phyloP scores from a whole-genome alignment of 2,329 filamentous ascomycete species.

The Xylariaceae sp. region DNA sequence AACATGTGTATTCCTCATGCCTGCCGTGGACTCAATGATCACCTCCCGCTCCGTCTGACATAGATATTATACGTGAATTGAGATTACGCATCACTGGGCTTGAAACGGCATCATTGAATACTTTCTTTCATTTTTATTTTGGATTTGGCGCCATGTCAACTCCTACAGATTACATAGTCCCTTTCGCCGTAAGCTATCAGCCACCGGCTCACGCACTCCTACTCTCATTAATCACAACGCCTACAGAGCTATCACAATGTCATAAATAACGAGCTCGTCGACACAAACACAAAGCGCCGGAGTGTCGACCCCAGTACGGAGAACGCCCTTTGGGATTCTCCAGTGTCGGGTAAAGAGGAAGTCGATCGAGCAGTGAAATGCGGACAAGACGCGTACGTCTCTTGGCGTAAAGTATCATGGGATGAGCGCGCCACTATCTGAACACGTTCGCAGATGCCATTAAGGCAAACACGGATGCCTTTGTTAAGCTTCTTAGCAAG shows the following conservation, averaged over 20 bases:
- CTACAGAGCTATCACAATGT: conserved; percentile 42
- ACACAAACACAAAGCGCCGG: conserved; percentile 43
- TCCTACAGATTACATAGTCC: conserved; percentile 8
- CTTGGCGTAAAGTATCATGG: conserved; percentile 41
- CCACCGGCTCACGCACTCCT: no score
- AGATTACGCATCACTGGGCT: no score
- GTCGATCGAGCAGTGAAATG: conserved; percentile 48
- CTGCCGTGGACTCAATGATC: no score
- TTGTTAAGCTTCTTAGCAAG: conserved; percentile 17
- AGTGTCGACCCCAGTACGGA: conserved; percentile 49
- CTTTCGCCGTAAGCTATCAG: conserved; percentile 10
- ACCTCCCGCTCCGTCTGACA: no score
- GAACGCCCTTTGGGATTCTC: conserved; percentile 43
- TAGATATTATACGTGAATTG: no score
- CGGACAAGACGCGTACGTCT: conserved; percentile 44
- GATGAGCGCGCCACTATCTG: conserved; percentile 30
- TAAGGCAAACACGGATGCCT: conserved; percentile 10
- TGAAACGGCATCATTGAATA: no score
- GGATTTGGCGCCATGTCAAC: no score
- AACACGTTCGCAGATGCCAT: conserved; percentile 19
- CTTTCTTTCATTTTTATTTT: no score
- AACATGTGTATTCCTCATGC: no score
- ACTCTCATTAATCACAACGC: neutral
- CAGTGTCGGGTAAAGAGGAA: conserved; percentile 45
- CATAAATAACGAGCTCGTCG: conserved; percentile 46